Evolutionary conservation across 257 asterid species (phyloP).

Genomic region (Solanum chilense): DNA sequence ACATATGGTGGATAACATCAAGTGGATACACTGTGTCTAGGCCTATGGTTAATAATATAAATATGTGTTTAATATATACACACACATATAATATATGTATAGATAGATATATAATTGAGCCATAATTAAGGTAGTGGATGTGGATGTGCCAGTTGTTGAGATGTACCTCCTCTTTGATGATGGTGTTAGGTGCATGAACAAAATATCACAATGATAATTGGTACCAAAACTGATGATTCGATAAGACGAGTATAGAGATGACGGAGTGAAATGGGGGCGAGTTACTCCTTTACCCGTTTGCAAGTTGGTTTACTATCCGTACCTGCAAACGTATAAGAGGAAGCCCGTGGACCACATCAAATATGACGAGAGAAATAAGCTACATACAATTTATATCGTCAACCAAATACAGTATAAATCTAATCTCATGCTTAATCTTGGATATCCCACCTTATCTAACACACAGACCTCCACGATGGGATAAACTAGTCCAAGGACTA

Average conservation of each 20-base stretch:
- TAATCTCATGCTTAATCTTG: background rate
- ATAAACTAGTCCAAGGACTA: background rate
- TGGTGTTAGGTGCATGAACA: background rate
- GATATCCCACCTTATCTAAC: background rate
- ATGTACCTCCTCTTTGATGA: background rate
- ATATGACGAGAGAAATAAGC: background rate
- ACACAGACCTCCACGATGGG: background rate
- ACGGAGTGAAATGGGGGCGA: background rate
- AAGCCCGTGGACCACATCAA: background rate
- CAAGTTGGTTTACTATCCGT: background rate
- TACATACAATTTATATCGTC: background rate
- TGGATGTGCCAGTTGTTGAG: background rate
- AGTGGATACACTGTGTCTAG: background rate
- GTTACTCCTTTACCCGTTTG: background rate
- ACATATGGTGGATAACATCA: background rate
- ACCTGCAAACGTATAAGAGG: background rate
- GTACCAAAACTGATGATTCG: background rate
- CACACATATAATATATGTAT: background rate
- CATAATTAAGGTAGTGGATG: background rate
- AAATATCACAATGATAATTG: background rate
- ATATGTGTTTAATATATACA: background rate
- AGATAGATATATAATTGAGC: background rate
- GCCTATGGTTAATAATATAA: background rate
- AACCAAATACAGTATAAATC: background rate
- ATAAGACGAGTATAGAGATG: background rate